Base-by-base conservation (phyloP, 2,329 filamentous ascomycete genomes). In the Alternaria sp. region DNA sequence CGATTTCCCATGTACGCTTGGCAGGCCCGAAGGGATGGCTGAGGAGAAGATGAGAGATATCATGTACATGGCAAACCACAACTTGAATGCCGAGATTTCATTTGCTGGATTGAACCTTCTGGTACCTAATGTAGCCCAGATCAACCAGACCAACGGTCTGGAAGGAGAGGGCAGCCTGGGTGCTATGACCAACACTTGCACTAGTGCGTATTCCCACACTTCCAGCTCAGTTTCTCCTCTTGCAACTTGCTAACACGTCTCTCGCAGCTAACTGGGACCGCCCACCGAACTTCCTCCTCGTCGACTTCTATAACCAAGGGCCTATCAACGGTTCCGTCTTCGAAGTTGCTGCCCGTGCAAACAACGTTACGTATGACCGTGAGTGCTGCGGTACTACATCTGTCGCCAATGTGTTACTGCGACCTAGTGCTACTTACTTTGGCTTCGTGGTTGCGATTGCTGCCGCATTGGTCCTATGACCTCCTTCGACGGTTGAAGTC, bases 51-150 rank as follows among this genome's bases (percentile, higher is more conserved):
- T 72, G 0, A 81, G 83, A 60, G 82, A 89, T 18, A 85, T 90
- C 57, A 82, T 97, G 78, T 97, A 94, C 76, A 85, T 97, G 72
- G 88, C 92, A 70, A 98, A 97, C 79, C 94, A 97, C 81, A 97
- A 98, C 77, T 84, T 97, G 59, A 97, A 97, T 77, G 86, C 97
- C 63, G 85, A 86, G 54, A 79, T 96, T 41, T 64, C 63, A 2
- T 65, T 71, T 16, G 70, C 70, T 10, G 74, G 75, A 0, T 45
- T 66, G 5, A 70, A 60, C 44, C 54, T 80, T 7, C 56, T 81
- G 28, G 72, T 80, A 3, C 79, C 79, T 14, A 79, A 81, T 32
- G 74, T 72, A 0, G 77, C 74, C 4, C 62, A 64, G 5, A 68
- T 80, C 16, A 76, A 76, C 36, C 59, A 69, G 10, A 79, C 78